A percentile compares a stretch with the other conserved stretches of the same genome.
Conservation (phyloP, 371 early-diverging fungal genomes). For the Zopfochytrium polystomum region DNA sequence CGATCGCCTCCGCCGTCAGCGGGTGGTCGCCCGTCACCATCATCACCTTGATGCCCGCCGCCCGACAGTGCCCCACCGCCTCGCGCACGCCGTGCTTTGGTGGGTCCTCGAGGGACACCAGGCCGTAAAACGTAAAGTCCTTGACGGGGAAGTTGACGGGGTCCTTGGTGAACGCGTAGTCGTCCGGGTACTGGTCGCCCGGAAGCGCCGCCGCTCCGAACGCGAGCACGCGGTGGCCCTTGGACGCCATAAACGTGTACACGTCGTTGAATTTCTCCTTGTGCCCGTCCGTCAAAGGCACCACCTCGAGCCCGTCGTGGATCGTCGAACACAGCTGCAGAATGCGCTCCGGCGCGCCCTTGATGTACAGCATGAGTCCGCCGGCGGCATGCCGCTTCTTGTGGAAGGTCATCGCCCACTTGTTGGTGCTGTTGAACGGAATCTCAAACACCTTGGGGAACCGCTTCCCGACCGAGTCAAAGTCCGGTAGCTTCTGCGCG, state of each 20-base stretch:
- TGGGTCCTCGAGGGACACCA: constrained; percentile 15
- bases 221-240: constrained; percentile 44
- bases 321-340: constrained; percentile 40
- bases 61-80: constrained; percentile 30
- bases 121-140: not conserved
- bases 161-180: constrained; percentile 25
- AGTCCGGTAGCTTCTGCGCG: constrained; percentile 33
- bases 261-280: constrained; percentile 25
- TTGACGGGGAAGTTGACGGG: constrained; percentile 29
- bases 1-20: constrained; percentile 27
- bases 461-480: constrained; percentile 39
- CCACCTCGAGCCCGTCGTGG: constrained; percentile 31
- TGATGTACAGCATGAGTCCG: constrained; percentile 46
- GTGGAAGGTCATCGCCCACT: too few species aligned
- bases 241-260: constrained; percentile 41
- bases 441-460: constrained; percentile 55
- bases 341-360: constrained; percentile 59
- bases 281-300: constrained; percentile 27
- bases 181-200: constrained; percentile 6
- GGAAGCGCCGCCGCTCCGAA: constrained; percentile 16
- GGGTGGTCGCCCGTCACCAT: constrained; percentile 36
- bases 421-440: constrained; percentile 50
- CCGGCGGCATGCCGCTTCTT: constrained; percentile 46
- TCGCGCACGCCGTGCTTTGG: constrained; percentile 28
- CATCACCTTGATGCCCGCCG: constrained; percentile 40